phyloP scores from a whole-genome alignment of 2,329 filamentous ascomycete species.

The Graphilbum sp. region DNA sequence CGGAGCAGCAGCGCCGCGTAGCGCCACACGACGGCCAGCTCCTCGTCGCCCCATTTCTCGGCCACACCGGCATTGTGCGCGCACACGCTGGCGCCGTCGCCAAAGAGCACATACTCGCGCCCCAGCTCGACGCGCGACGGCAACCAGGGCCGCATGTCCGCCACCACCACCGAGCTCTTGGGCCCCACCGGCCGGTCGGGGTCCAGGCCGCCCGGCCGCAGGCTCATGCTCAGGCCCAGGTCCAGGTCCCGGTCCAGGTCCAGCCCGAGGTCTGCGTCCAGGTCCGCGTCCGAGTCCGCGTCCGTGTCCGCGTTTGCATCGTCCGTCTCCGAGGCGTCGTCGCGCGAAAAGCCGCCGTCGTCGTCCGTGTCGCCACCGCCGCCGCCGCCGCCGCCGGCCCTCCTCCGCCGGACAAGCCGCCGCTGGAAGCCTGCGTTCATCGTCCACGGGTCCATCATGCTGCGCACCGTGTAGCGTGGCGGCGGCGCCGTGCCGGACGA shows the following conservation, averaged over 20 bases:
- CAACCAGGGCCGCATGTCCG: constrained; percentile 53
- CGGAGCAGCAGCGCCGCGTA: constrained; percentile 63
- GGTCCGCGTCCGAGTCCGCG: constrained; percentile 14
- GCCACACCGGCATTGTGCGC: constrained; percentile 70
- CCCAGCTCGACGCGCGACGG: constrained; percentile 68
- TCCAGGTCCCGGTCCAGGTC: neutral
- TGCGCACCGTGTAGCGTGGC: constrained; percentile 1
- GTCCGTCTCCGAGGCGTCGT: constrained; percentile 17
- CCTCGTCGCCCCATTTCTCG: constrained; percentile 48
- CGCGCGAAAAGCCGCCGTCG: too few species aligned
- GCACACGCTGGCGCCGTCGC: constrained; percentile 67
- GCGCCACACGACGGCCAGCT: constrained; percentile 70
- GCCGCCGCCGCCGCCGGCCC: too few species aligned
- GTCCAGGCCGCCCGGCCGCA: too few species aligned
- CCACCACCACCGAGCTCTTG: constrained; percentile 58
- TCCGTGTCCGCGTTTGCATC: constrained; percentile 19
- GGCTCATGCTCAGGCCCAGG: constrained; percentile 3
- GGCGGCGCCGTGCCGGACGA: too few species aligned
- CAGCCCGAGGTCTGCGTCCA: neutral
- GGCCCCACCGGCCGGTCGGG: constrained; percentile 14
- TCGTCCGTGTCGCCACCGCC: too few species aligned
- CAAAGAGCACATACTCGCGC: constrained; percentile 67
- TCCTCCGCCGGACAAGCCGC: constrained; percentile 38
- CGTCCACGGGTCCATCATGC: constrained; percentile 8
- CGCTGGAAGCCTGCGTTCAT: constrained; percentile 28